These are phyloP conservation scores for Mortierella sp. DNA, from an alignment of 371 early-diverging fungal genomes.

Conservation along the genomic window DNA sequence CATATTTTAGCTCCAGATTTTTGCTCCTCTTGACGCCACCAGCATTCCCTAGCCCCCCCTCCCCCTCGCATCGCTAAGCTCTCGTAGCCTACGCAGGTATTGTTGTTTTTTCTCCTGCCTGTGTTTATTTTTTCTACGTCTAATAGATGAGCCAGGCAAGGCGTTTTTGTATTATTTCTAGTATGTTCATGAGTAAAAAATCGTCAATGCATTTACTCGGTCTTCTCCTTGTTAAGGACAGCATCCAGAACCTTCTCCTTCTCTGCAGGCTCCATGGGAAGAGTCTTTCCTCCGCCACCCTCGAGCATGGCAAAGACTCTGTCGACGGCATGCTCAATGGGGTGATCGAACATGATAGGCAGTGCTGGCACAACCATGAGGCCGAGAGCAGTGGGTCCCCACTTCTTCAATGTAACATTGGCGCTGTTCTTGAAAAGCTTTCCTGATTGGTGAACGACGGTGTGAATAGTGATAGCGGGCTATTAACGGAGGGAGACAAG, in stretches of 20 bases:
- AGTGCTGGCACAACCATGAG: slow-evolving; percentile 78
- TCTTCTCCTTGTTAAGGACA: slow-evolving; percentile 40
- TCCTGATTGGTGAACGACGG: slow-evolving; percentile 77
- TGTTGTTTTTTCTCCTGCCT: background rate
- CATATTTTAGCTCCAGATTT: too few relatives aligned
- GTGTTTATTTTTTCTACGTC: background rate
- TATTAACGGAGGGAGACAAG: background rate
- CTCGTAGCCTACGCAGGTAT: too few relatives aligned
- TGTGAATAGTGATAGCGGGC: slow-evolving; percentile 82
- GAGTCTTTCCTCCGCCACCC: slow-evolving; percentile 54
- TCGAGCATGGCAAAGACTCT: slow-evolving; percentile 67
- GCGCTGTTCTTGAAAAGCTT: slow-evolving; percentile 69
- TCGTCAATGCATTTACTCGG: slow-evolving; percentile 13
- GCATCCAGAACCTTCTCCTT: slow-evolving; percentile 50
- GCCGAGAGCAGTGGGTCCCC: slow-evolving; percentile 80
- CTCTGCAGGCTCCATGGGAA: slow-evolving; percentile 53
- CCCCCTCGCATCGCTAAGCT: too few relatives aligned
- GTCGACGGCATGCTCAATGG: slow-evolving; percentile 78
- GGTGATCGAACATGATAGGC: slow-evolving; percentile 82
- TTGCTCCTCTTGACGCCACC: background rate
- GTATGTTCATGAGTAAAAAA: background rate
- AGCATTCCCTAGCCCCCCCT: too few relatives aligned
- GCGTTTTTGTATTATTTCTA: background rate
- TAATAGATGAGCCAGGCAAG: background rate
- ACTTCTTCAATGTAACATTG: slow-evolving; percentile 65